Evolutionary conservation across 768 basidiomycete species (phyloP).

Genomic region (Cyathus striatus): DNA sequence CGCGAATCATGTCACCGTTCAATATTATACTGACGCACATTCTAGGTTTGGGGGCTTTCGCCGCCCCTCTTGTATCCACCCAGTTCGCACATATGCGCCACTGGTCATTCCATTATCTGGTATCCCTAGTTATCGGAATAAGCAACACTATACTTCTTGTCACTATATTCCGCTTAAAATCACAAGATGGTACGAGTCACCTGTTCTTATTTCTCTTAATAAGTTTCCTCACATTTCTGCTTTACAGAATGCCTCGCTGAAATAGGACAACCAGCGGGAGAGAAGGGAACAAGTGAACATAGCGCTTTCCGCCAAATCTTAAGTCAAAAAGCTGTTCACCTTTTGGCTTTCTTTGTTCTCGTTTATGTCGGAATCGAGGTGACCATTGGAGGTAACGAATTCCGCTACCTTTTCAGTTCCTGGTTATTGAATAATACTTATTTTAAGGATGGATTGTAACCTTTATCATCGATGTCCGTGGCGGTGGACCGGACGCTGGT

Average conservation of each 20-base stretch:
- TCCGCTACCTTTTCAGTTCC: not conserved
- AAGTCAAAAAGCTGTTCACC: constrained; percentile 46
- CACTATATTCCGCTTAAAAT: constrained; percentile 61
- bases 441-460: constrained; percentile 67
- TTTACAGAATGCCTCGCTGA: constrained; percentile 39
- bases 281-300: constrained; percentile 25
- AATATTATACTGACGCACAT: not conserved
- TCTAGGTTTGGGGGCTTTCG: constrained; percentile 60
- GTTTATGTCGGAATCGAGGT: constrained; percentile 72
- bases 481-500: constrained; percentile 29
- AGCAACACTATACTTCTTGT: constrained; percentile 48
- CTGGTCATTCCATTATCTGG: constrained; percentile 80
- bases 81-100: constrained; percentile 61
- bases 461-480: constrained; percentile 33
- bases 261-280: constrained; percentile 37
- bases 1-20: no score
- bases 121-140: constrained; percentile 62
- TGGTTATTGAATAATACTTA: not conserved
- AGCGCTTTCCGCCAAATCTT: constrained; percentile 49
- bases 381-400: constrained; percentile 38
- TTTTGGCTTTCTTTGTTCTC: constrained; percentile 58
- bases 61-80: constrained; percentile 73
- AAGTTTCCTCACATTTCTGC: not conserved
- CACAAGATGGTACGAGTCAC: constrained; percentile 56
- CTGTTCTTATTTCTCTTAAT: not conserved